Percentiles rank a stretch among this genome's conserved stretches.
Evolutionary conservation across 2,329 filamentous ascomycete genomes (phyloP).

Genomic region (Fusarium pseudonygamai): DNA sequence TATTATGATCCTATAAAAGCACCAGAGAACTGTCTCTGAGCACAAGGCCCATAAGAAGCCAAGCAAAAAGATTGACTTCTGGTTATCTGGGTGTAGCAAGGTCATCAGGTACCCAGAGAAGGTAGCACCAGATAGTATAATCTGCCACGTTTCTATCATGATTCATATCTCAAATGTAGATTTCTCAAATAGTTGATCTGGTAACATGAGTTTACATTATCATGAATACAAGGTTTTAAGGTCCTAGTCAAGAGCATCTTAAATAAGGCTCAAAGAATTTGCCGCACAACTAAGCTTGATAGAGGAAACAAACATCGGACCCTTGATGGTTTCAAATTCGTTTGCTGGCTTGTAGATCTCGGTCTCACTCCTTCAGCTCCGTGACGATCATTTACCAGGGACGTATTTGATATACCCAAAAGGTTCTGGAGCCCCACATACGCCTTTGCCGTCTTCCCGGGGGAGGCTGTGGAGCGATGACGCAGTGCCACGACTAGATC

Average conservation of each 20-base stretch:
- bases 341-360: background rate
- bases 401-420: background rate
- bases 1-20: conserved; percentile 54
- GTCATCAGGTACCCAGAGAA: background rate
- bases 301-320: background rate
- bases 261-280: background rate
- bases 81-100: background rate
- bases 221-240: background rate
- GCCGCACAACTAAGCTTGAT: background rate
- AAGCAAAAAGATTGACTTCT: background rate
- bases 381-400: background rate
- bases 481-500: too few relatives aligned
- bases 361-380: background rate
- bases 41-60: background rate
- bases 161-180: too few relatives aligned
- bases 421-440: background rate
- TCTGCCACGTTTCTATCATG: background rate
- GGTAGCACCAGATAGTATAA: background rate
- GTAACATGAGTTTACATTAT: rapidly evolving
- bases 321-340: background rate
- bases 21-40: conserved; percentile 43
- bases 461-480: too few relatives aligned
- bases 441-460: too few relatives aligned
- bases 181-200: rapidly evolving
- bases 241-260: background rate